Conservation (phyloP, 768 basidiomycete genomes). For the Exidia glandulosa region DNA sequence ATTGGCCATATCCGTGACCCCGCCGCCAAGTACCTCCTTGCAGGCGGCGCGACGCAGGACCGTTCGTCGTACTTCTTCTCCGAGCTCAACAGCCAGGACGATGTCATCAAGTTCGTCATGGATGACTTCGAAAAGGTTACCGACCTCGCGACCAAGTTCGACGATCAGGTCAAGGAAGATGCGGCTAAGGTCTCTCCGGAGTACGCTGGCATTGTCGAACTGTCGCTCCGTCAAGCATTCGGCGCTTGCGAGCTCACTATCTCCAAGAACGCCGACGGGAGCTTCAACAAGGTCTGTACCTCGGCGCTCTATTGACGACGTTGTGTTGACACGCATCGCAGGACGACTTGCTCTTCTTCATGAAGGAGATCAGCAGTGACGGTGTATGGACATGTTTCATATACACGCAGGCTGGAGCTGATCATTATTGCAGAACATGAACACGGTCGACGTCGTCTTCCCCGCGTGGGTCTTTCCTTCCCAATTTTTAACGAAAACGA, state of each 20-base stretch:
- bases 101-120: slow-evolving; percentile 1
- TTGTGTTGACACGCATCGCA: too few relatives aligned
- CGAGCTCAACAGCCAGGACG: background rate
- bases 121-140: slow-evolving; percentile 12
- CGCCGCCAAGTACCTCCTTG: background rate
- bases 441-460: slow-evolving; percentile 4
- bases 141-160: slow-evolving; percentile 11
- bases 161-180: slow-evolving; percentile 12
- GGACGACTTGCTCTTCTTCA: slow-evolving; percentile 17
- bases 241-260: slow-evolving; percentile 18
- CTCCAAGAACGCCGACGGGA: slow-evolving; percentile 6
- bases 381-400: background rate
- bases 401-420: background rate
- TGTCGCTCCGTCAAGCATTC: slow-evolving; percentile 17
- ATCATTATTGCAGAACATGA: background rate
- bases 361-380: slow-evolving; percentile 7
- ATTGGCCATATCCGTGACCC: slow-evolving; percentile 4
- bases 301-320: too few relatives aligned
- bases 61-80: slow-evolving; percentile 1
- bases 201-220: slow-evolving; percentile 15
- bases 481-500: background rate
- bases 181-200: slow-evolving; percentile 12
- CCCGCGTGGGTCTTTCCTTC: background rate
- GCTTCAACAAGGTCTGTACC: slow-evolving; percentile 11
- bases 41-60: background rate